A percentile compares a stretch with the other conserved stretches of the same genome.
These are phyloP conservation scores for Mariannaea elegans DNA, from an alignment of 2,329 filamentous ascomycete species.

Conservation along the genomic window DNA sequence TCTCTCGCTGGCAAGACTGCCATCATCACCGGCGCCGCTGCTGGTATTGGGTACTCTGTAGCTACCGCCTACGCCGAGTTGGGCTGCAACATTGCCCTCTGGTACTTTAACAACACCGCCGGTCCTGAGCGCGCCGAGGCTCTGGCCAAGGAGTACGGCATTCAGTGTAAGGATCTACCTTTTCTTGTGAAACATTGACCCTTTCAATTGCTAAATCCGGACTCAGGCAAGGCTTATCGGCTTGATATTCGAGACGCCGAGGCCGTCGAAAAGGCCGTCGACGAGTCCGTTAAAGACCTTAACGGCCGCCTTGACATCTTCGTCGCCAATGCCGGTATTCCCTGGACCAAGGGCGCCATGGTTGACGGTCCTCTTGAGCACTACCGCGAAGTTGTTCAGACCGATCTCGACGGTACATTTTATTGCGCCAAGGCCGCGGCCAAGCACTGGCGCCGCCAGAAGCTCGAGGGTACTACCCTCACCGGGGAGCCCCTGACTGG, in stretches of 20 bases:
- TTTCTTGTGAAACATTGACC: constrained; percentile 4
- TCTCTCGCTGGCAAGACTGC: constrained; percentile 73
- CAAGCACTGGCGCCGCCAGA: constrained; percentile 73
- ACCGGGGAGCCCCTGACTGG: constrained; percentile 30
- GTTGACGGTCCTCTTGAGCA: constrained; percentile 71
- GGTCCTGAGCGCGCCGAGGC: constrained; percentile 66
- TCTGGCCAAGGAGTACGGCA: constrained; percentile 69
- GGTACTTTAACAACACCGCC: constrained; percentile 72
- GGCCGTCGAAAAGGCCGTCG: constrained; percentile 57
- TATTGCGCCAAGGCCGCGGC: constrained; percentile 77
- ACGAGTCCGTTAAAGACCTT: constrained; percentile 67
- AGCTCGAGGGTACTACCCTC: constrained; percentile 64
- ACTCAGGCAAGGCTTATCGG: constrained; percentile 65
- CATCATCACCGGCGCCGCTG: constrained; percentile 70
- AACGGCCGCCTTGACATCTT: constrained; percentile 79
- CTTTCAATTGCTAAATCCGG: constrained; percentile 43
- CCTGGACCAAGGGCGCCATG: constrained; percentile 74
- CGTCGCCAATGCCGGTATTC: constrained; percentile 78
- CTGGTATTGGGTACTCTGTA: constrained; percentile 70
- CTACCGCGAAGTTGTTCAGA: constrained; percentile 72
- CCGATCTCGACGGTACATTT: constrained; percentile 77
- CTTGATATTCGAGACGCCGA: constrained; percentile 65
- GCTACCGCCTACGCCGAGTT: constrained; percentile 71
- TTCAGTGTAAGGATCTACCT: constrained; percentile 62
- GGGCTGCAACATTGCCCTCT: constrained; percentile 73